phyloP scores from a whole-genome alignment of 108 stramenopile species.

The Epipyxis sp. region DNA sequence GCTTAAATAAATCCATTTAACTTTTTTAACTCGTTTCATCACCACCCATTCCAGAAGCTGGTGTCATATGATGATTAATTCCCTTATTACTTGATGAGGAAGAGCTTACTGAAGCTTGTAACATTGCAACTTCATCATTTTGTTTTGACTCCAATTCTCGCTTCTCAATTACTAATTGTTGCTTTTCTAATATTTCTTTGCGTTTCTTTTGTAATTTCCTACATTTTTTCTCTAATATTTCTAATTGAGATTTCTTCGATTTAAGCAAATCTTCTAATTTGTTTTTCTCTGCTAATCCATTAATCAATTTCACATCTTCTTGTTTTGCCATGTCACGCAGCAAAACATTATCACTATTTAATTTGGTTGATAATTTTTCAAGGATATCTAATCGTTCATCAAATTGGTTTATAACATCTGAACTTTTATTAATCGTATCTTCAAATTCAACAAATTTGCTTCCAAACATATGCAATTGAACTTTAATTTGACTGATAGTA shows the following conservation, averaged over 20 bases:
- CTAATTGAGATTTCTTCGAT: neutral
- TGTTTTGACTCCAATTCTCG: neutral
- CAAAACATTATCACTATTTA: neutral
- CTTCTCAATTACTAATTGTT: neutral
- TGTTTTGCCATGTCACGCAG: neutral
- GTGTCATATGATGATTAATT: too few relatives aligned
- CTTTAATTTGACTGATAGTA: neutral
- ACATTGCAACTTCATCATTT: too few relatives aligned
- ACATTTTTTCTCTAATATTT: constrained; percentile 1
- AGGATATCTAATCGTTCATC: neutral
- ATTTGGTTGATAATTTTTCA: neutral
- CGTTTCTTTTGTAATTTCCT: neutral
- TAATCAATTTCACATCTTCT: neutral
- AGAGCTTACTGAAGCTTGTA: too few relatives aligned
- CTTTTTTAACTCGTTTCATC: too few relatives aligned
- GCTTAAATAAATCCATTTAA: too few relatives aligned
- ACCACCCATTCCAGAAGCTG: too few relatives aligned
- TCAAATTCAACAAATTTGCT: constrained; percentile 14
- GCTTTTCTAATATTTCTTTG: neutral
- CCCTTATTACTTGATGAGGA: too few relatives aligned
- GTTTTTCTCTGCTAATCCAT: neutral
- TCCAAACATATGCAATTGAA: neutral
- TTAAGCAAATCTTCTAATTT: neutral
- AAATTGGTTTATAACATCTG: neutral
- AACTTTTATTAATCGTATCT: neutral